Evolutionary conservation across 2,329 filamentous ascomycete species (phyloP).

Genomic region (Aspergillus niger): DNA sequence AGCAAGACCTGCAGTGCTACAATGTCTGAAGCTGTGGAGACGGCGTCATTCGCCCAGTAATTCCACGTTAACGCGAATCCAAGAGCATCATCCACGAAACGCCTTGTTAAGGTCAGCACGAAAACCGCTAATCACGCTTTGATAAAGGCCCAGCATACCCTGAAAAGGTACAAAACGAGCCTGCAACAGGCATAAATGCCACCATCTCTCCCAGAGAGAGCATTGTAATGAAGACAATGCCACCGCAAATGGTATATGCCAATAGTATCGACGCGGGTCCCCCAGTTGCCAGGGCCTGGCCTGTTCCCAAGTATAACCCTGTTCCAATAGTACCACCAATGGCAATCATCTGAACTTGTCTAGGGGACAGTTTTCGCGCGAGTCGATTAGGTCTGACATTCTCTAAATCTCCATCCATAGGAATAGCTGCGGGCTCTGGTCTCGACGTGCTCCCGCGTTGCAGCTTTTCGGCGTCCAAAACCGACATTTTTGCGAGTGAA

Average conservation of each 20-base stretch:
- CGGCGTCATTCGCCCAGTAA: constrained; percentile 67
- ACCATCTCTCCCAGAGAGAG: constrained; percentile 63
- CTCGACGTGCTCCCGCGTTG: too few relatives aligned
- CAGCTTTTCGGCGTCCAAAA: too few relatives aligned
- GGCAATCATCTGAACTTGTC: constrained; percentile 70
- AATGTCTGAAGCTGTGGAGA: constrained; percentile 62
- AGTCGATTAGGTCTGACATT: constrained; percentile 50
- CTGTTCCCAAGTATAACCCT: constrained; percentile 64
- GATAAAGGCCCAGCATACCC: constrained; percentile 37
- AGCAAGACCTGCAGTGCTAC: constrained; percentile 61
- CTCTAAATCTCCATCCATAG: too few relatives aligned
- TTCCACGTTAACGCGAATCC: constrained; percentile 52
- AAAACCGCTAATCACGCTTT: background rate
- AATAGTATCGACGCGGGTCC: constrained; percentile 63
- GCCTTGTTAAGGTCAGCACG: constrained; percentile 25
- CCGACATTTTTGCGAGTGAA: too few relatives aligned
- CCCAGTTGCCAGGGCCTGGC: constrained; percentile 60
- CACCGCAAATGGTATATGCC: constrained; percentile 59
- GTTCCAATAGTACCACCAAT: constrained; percentile 53
- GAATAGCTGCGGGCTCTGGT: too few relatives aligned
- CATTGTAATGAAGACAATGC: constrained; percentile 62
- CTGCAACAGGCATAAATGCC: constrained; percentile 57
- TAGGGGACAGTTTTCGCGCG: constrained; percentile 57
- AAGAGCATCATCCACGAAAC: constrained; percentile 49
- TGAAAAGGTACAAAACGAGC: constrained; percentile 59